Conservation (phyloP, 73 alveolate species). For the Paramecium sexaurelia region DNA sequence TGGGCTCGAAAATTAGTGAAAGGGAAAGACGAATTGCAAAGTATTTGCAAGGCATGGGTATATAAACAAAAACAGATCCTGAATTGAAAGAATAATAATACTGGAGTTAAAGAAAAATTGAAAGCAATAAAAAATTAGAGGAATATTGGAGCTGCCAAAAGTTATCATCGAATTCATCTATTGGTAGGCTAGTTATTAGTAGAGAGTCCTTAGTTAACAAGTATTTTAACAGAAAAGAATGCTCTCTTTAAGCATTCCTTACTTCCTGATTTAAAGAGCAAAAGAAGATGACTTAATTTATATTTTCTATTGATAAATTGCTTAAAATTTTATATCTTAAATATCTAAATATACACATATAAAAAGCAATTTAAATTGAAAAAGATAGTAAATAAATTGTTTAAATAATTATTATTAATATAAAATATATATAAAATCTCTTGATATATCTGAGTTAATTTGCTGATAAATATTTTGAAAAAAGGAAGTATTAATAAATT, state of each 20-base stretch:
- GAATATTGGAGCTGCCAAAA: background rate
- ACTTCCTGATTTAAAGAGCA: background rate
- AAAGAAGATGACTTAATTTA: background rate
- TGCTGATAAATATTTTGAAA: too few species aligned
- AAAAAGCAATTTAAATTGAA: background rate
- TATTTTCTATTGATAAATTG: background rate
- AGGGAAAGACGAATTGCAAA: background rate
- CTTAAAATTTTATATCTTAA: background rate
- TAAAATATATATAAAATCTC: too few species aligned
- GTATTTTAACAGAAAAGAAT: background rate
- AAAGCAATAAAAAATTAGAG: background rate
- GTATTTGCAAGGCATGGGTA: background rate
- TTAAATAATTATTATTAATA: background rate
- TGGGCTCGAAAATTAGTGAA: background rate
- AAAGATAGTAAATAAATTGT: background rate
- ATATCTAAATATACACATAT: background rate
- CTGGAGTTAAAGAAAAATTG: background rate
- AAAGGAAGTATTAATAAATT: too few species aligned
- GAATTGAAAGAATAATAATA: background rate
- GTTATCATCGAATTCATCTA: background rate
- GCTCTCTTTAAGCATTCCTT: background rate
- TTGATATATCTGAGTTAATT: too few species aligned
- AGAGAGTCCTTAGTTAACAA: background rate
- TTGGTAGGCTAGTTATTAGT: background rate
- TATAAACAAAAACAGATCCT: slow-evolving; percentile 38